Evolutionary conservation across 1,284 basidiomycete species (phyloP), one percentile per base, ranked within the genome.

Genomic region (Vanrija pseudolonga): DNA sequence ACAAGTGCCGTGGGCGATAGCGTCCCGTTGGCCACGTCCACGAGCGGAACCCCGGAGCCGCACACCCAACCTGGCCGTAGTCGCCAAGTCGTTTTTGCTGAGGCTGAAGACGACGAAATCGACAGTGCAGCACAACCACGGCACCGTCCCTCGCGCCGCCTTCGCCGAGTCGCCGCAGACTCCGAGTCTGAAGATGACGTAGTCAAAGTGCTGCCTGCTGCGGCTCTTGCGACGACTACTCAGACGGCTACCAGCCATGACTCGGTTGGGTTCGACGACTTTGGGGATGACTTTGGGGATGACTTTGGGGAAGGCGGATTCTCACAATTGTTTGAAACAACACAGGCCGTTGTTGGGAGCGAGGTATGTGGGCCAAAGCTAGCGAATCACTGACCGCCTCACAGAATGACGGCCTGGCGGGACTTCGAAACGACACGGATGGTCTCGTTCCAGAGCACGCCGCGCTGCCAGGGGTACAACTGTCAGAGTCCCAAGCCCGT

Each of bases 311-410:
- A 51, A 9, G 63, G 51, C 2, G 68, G 69, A 2, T 74, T 74
- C 47, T 74, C 72, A 8, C 72, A 74, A 47, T 55, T 74, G 9
- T 74, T 74, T 26, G 69, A 63, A 6, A 59, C 51, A 3, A 74
- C 72, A 3, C 72, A 72, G 48, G 49, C 49, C 9, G 49, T 38
- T 5, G 46, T 39, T 3, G 38, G 17, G 9, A 23, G 36, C 24
- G 47, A 26, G 20, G 45, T 26, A 19, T 5, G 32, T 19, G 20
- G 14, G 8, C 19, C 18, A 18, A 20, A 3, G 15, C 12, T 43
- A 22, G 59, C 24, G 22, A 19, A 38, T 9, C 14, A 23, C 46
- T 50, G 7, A 44, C 37, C 14, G 8, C 19, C 15, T 17, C 6
- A 11, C 20, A 54, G 20, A 45, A 59, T 55, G 71, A 70, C 39